phyloP scores from a whole-genome alignment of 2,329 filamentous ascomycete species.

The Coleophoma crateriformis region DNA sequence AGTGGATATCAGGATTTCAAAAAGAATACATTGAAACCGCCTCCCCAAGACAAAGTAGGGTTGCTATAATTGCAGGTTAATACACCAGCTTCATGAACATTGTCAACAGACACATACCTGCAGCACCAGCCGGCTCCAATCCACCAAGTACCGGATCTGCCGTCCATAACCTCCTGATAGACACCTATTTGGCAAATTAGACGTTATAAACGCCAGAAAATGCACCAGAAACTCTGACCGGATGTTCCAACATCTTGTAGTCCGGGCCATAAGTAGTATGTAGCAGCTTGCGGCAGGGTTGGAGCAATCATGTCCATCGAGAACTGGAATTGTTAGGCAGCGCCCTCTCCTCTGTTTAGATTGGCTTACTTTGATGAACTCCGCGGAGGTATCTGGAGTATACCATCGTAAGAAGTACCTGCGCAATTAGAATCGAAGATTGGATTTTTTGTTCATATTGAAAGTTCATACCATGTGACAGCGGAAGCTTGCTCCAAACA shows the following conservation, averaged over 20 bases:
- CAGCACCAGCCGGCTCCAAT: constrained; percentile 37
- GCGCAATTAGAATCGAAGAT: neutral
- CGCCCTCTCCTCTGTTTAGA: neutral
- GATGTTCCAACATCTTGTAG: constrained; percentile 33
- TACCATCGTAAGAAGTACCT: neutral
- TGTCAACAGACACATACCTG: constrained; percentile 3
- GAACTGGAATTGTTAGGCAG: constrained; percentile 4
- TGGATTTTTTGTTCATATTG: neutral
- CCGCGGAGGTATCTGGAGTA: neutral
- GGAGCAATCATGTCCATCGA: constrained; percentile 12
- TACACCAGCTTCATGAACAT: neutral
- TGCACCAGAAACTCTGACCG: constrained; percentile 11
- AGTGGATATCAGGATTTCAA: neutral
- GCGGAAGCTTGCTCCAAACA: neutral
- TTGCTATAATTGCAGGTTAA: constrained; percentile 15
- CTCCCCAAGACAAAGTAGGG: constrained; percentile 31
- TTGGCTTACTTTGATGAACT: neutral
- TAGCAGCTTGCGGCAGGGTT: constrained; percentile 20
- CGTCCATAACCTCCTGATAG: constrained; percentile 36
- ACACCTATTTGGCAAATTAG: constrained; percentile 13
- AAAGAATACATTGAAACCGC: constrained; percentile 28
- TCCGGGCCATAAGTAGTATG: constrained; percentile 37
- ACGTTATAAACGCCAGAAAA: neutral
- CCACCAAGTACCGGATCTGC: constrained; percentile 33
- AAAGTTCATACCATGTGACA: neutral